Evolutionary conservation across 140 eudicot species (phyloP).

Genomic region (Erigeron philadelphicus): DNA sequence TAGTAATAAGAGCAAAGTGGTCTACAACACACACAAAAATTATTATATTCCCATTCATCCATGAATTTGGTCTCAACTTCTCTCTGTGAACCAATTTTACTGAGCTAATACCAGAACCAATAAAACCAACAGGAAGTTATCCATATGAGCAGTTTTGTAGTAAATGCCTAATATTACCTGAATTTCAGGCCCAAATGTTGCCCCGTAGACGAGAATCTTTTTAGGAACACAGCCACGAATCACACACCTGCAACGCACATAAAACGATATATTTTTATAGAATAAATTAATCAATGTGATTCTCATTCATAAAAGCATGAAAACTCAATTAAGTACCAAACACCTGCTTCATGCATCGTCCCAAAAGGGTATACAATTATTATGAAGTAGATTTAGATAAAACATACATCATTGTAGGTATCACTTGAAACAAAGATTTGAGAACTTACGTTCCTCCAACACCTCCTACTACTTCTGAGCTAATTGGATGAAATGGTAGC

Average conservation of each 20-base stretch:
- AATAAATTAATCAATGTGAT: neutral
- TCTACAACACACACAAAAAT: neutral
- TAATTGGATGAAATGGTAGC: constrained; percentile 97
- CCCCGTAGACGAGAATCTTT: constrained; percentile 92
- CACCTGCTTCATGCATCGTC: neutral
- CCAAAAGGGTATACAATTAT: neutral
- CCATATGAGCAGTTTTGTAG: neutral
- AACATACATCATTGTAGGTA: constrained; percentile 1
- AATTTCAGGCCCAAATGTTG: constrained; percentile 80
- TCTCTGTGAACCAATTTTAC: neutral
- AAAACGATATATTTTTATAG: constrained; percentile 14
- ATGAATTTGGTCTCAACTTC: neutral
- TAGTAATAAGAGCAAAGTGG: neutral
- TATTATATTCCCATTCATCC: neutral
- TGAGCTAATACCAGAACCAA: neutral
- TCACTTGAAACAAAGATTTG: neutral
- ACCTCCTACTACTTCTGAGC: constrained; percentile 91
- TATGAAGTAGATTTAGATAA: neutral
- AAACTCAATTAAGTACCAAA: neutral
- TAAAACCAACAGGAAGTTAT: neutral
- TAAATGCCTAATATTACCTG: constrained; percentile 57
- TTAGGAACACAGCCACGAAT: constrained; percentile 99
- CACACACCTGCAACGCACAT: constrained; percentile 66
- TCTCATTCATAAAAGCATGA: neutral
- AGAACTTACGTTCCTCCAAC: constrained; percentile 98